phyloP scores from a whole-genome alignment of 1,284 basidiomycete genomes.

The Fomitopsis pinicola region DNA sequence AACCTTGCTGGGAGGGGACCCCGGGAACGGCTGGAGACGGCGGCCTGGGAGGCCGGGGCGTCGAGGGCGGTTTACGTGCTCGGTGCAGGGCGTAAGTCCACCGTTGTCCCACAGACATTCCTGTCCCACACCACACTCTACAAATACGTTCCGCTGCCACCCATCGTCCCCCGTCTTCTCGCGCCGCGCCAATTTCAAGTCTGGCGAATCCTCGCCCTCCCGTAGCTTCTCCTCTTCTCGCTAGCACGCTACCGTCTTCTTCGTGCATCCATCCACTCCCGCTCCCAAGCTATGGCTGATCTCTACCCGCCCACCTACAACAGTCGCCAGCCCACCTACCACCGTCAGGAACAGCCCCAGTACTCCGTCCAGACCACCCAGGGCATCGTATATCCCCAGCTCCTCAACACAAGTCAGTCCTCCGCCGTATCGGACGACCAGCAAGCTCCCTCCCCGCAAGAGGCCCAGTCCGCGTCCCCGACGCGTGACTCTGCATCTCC shows the following conservation, averaged over 20 bases:
- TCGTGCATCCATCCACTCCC: slow-evolving; percentile 32
- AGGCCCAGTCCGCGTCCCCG: slow-evolving; percentile 27
- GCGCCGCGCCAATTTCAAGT: slow-evolving; percentile 10
- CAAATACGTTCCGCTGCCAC: slow-evolving; percentile 5
- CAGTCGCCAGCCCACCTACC: slow-evolving; percentile 28
- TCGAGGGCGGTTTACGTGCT: slow-evolving; percentile 2
- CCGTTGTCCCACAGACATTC: slow-evolving; percentile 8
- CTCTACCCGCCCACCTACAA: slow-evolving; percentile 64
- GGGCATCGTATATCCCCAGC: slow-evolving; percentile 42
- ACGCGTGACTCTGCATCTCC: slow-evolving; percentile 28
- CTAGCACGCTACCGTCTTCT: slow-evolving; percentile 24
- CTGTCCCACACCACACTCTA: slow-evolving; percentile 1
- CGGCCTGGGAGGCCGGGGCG: neutral
- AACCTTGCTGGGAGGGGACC: slow-evolving; percentile 1
- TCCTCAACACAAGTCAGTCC: slow-evolving; percentile 41
- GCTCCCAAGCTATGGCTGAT: slow-evolving; percentile 53
- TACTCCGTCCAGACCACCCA: slow-evolving; percentile 28
- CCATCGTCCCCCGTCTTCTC: neutral
- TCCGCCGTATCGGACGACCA: slow-evolving; percentile 43
- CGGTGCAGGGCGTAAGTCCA: slow-evolving; percentile 10
- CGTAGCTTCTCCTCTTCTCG: slow-evolving; percentile 31
- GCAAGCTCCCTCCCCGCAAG: slow-evolving; percentile 24
- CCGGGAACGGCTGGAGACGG: neutral
- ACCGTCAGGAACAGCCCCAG: slow-evolving; percentile 19
- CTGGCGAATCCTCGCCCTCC: slow-evolving; percentile 11